Evolutionary conservation across 2,329 filamentous ascomycete genomes (phyloP).

Genomic region (Metarhizium guizhouense): DNA sequence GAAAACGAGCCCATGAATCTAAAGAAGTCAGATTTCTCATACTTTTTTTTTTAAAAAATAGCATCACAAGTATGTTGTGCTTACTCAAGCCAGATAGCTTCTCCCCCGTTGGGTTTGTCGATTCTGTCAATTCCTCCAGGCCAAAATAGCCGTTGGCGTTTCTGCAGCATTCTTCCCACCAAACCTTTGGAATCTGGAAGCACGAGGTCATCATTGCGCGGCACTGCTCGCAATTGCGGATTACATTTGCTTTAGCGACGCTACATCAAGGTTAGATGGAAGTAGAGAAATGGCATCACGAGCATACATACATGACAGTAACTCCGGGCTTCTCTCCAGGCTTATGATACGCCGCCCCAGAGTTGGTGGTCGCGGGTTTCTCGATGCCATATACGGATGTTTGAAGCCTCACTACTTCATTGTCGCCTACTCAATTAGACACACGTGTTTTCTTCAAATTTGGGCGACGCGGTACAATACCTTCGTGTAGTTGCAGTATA

Average conservation of each 20-base stretch:
- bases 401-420: neutral
- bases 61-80: neutral
- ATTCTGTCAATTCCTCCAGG: constrained; percentile 4
- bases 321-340: neutral
- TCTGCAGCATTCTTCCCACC: constrained; percentile 6
- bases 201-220: neutral
- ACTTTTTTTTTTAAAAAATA: neutral
- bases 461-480: neutral
- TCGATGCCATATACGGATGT: neutral
- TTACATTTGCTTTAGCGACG: neutral
- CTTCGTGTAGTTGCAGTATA: neutral
- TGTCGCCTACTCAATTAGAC: neutral
- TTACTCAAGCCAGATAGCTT: neutral
- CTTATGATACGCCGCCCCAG: neutral
- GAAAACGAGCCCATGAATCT: constrained; percentile 4
- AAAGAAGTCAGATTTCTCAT: neutral
- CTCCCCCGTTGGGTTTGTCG: neutral
- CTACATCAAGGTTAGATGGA: neutral
- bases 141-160: constrained; percentile 10
- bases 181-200: constrained; percentile 4
- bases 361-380: neutral
- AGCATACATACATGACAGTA: neutral
- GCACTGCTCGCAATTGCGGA: constrained; percentile 1
- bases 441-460: neutral
- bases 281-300: neutral